A percentile compares a stretch with the other conserved stretches of the same genome.
These are phyloP conservation scores for Fusarium incarnatum DNA, from an alignment of 2,329 filamentous ascomycete genomes.

Conservation along the genomic window DNA sequence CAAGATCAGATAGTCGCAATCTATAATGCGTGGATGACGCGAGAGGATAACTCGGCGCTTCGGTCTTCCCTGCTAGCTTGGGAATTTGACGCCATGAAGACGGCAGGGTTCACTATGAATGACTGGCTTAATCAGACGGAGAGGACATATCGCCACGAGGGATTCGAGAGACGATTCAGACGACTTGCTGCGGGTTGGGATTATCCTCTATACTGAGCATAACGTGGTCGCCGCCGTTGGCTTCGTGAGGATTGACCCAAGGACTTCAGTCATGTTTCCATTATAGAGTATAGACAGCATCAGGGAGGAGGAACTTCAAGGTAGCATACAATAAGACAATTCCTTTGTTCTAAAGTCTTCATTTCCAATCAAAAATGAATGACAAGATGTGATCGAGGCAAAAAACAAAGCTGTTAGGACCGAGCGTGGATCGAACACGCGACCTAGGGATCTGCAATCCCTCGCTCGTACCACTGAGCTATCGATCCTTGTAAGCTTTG, in stretches of 20 bases:
- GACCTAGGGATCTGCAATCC: slow-evolving; percentile 43
- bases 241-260: neutral
- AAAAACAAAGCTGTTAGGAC: slow-evolving; percentile 11
- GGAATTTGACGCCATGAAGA: no score
- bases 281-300: neutral
- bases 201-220: neutral
- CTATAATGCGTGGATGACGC: no score
- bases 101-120: no score
- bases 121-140: no score
- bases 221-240: neutral
- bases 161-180: no score
- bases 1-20: no score
- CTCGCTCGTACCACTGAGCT: slow-evolving; percentile 43
- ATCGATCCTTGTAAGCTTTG: slow-evolving; percentile 22
- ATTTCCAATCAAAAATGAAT: neutral
- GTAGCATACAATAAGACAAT: neutral
- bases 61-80: no score
- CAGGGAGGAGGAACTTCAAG: neutral
- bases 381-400: neutral
- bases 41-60: no score
- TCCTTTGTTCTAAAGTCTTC: neutral
- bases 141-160: no score
- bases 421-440: slow-evolving; percentile 43
- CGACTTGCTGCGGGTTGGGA: rapidly evolving
- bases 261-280: neutral